Evolutionary conservation across 495 filamentous ascomycete species (phyloP).

Genomic region (Penicillium dipodomyicola): DNA sequence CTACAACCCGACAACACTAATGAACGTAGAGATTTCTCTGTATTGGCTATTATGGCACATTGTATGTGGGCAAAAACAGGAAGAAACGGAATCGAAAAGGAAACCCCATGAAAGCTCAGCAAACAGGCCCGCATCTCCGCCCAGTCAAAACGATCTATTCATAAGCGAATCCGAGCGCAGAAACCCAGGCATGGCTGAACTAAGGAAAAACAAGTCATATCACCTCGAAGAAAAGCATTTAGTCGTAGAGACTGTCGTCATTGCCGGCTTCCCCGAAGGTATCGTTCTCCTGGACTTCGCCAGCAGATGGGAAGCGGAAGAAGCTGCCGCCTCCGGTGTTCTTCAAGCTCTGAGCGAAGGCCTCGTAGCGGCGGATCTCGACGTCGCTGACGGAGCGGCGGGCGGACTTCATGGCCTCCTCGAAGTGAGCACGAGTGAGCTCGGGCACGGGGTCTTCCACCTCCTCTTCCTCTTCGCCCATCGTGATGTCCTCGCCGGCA

Average conservation of each 20-base stretch:
- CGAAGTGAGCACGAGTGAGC: constrained; percentile 93
- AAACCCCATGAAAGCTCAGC: constrained; percentile 13
- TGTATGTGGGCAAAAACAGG: constrained; percentile 24
- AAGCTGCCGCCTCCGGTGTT: constrained; percentile 89
- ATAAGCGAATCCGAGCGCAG: constrained; percentile 19
- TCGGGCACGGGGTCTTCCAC: constrained; percentile 93
- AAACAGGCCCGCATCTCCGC: constrained; percentile 18
- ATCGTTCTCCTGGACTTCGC: constrained; percentile 58
- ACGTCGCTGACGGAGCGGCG: constrained; percentile 93
- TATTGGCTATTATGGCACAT: constrained; percentile 34
- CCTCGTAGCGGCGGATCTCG: constrained; percentile 96
- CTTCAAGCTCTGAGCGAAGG: constrained; percentile 98
- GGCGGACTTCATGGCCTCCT: constrained; percentile 95
- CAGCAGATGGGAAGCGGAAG: constrained; percentile 90
- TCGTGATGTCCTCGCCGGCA: constrained; percentile 72
- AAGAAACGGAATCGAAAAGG: constrained; percentile 14
- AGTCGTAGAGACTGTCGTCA: constrained; percentile 83
- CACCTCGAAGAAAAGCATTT: constrained; percentile 30
- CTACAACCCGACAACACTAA: constrained; percentile 6
- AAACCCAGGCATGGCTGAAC: constrained; percentile 17
- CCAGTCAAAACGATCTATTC: constrained; percentile 23
- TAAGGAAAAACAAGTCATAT: constrained; percentile 18
- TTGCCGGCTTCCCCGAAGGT: constrained; percentile 81
- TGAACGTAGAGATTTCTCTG: constrained; percentile 24
- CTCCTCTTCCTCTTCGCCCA: constrained; percentile 75